These are phyloP conservation scores for Apophysomyces elegans DNA, from an alignment of 371 early-diverging fungal genomes.

Conservation along the genomic window DNA sequence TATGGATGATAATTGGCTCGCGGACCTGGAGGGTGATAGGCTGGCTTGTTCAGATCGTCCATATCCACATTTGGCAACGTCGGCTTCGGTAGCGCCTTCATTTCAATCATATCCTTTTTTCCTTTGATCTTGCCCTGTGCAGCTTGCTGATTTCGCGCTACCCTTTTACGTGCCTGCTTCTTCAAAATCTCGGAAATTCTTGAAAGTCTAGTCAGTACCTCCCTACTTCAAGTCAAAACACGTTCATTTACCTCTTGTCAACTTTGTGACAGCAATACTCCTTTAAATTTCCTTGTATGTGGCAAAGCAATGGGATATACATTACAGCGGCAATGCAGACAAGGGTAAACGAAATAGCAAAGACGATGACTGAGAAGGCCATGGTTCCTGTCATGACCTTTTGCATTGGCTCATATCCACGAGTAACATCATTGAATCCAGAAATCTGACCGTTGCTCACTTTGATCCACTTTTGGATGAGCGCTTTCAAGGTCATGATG, in stretches of 20 bases:
- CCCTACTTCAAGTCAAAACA: neutral
- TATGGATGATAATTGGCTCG: neutral
- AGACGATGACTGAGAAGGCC: slow-evolving; percentile 43
- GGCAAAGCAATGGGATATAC: slow-evolving; percentile 82
- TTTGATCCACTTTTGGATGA: slow-evolving; percentile 38
- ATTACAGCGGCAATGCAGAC: slow-evolving; percentile 69
- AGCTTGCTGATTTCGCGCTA: slow-evolving; percentile 5
- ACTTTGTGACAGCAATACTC: slow-evolving; percentile 92
- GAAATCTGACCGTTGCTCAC: slow-evolving; percentile 20
- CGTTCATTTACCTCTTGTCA: slow-evolving; percentile 70
- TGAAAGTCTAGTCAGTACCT: neutral
- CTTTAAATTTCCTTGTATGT: slow-evolving; percentile 88
- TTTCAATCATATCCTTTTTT: slow-evolving; percentile 11
- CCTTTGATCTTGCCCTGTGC: neutral
- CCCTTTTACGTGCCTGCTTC: slow-evolving; percentile 26
- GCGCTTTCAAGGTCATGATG: slow-evolving; percentile 37
- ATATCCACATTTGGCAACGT: slow-evolving; percentile 20
- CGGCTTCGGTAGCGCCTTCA: slow-evolving; percentile 14
- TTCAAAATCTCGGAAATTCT: slow-evolving; percentile 27
- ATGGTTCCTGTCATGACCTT: slow-evolving; percentile 47
- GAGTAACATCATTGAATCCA: slow-evolving; percentile 25
- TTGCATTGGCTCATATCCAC: slow-evolving; percentile 30
- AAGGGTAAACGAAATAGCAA: slow-evolving; percentile 56
- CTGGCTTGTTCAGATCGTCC: neutral
- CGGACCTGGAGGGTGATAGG: neutral